Percentiles rank a stretch among this genome's conserved stretches.
These are phyloP conservation scores for Pseudogymnoascus verrucosus DNA, from an alignment of 2,329 filamentous ascomycete species.

Conservation along the genomic window DNA sequence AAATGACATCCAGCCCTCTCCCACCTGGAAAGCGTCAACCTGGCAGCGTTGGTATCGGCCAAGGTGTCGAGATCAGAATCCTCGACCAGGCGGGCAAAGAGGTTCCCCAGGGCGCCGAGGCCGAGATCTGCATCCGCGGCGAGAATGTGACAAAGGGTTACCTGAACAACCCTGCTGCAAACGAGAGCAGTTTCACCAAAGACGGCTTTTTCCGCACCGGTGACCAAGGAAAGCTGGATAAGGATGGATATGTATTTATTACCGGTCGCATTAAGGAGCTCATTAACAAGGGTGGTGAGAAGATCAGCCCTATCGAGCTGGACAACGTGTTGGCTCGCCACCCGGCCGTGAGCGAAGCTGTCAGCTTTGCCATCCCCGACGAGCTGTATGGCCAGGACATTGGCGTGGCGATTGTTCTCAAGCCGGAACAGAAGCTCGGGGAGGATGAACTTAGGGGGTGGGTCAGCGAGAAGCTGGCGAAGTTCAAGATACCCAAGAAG, in stretches of 20 bases:
- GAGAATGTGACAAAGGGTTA: slow-evolving; percentile 81
- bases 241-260: slow-evolving; percentile 75
- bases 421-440: slow-evolving; percentile 49
- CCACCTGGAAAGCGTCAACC: slow-evolving; percentile 68
- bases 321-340: slow-evolving; percentile 75
- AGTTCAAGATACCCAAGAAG: slow-evolving; percentile 81
- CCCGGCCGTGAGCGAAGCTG: slow-evolving; percentile 65
- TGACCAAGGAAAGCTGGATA: slow-evolving; percentile 74
- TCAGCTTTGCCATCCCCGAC: slow-evolving; percentile 75
- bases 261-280: slow-evolving; percentile 91
- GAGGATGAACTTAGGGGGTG: slow-evolving; percentile 59
- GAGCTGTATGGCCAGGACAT: slow-evolving; percentile 80
- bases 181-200: slow-evolving; percentile 63
- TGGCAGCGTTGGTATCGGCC: slow-evolving; percentile 73
- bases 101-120: slow-evolving; percentile 61
- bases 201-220: slow-evolving; percentile 82
- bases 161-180: slow-evolving; percentile 73
- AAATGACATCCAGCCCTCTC: slow-evolving; percentile 71
- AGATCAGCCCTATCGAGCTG: slow-evolving; percentile 81
- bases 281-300: slow-evolving; percentile 85
- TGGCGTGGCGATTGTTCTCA: slow-evolving; percentile 67
- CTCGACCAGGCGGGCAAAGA: slow-evolving; percentile 62
- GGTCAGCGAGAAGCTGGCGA: slow-evolving; percentile 62
- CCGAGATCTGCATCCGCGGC: slow-evolving; percentile 75
- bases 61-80: slow-evolving; percentile 76